These are phyloP conservation scores for Yueomyces sp. DNA, from an alignment of 805 yeast species.

Conservation along the genomic window DNA sequence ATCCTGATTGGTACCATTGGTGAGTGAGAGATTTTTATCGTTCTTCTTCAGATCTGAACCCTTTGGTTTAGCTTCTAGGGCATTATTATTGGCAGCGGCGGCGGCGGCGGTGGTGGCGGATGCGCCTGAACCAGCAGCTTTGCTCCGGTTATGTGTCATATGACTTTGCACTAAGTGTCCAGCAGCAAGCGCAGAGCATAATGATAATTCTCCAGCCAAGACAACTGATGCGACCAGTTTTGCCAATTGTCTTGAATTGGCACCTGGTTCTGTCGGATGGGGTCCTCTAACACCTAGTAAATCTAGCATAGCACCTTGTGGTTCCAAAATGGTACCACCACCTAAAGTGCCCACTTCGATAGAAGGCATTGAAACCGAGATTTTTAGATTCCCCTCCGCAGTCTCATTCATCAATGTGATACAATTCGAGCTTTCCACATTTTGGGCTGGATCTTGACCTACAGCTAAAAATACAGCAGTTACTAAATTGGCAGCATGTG, in stretches of 20 bases:
- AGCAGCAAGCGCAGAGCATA: constrained; percentile 93
- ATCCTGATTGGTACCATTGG: constrained; percentile 12
- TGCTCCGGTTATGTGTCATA: constrained; percentile 85
- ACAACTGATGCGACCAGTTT: constrained; percentile 88
- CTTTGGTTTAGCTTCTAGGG: neutral
- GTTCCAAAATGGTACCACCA: constrained; percentile 95
- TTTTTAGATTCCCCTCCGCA: constrained; percentile 60
- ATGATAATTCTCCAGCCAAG: constrained; percentile 87
- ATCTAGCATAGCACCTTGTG: constrained; percentile 94
- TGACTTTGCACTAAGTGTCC: constrained; percentile 97
- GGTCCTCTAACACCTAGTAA: constrained; percentile 93
- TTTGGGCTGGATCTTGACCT: constrained; percentile 99
- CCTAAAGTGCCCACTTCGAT: constrained; percentile 99
- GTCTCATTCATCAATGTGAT: constrained; percentile 84
- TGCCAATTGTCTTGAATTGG: constrained; percentile 87
- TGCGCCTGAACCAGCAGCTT: constrained; percentile 27
- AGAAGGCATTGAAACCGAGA: constrained; percentile 98
- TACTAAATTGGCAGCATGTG: constrained; percentile 93
- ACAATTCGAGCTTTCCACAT: constrained; percentile 95
- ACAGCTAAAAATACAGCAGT: constrained; percentile 91
- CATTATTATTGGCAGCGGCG: constrained; percentile 1
- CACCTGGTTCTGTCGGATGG: constrained; percentile 85
- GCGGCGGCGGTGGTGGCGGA: constrained; percentile 18
- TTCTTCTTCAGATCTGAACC: neutral
- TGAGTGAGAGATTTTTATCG: neutral